Percentiles rank a stretch among this genome's conserved stretches.
These are phyloP conservation scores for Ogataea polymorpha DNA, from an alignment of 805 yeast genomes.

Conservation along the genomic window DNA sequence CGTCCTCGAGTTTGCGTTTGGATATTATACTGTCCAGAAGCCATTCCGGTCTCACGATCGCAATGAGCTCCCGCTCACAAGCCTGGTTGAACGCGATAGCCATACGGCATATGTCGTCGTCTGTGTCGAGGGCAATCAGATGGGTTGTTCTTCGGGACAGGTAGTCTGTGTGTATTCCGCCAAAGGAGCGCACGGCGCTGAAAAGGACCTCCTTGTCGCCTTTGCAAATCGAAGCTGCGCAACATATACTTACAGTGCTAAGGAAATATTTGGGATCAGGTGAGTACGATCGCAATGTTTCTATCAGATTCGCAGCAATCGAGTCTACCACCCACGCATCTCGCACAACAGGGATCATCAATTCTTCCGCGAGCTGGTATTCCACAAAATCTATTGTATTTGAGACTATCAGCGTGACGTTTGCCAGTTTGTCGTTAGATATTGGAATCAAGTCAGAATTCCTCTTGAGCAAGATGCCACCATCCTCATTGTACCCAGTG, in stretches of 20 bases:
- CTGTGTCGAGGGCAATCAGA: conserved; percentile 53
- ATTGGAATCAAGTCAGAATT: conserved; percentile 14
- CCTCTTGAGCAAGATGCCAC: conserved; percentile 14
- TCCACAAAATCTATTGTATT: conserved; percentile 50
- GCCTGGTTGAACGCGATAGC: conserved; percentile 26
- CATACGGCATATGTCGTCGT: conserved; percentile 47
- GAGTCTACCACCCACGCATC: conserved; percentile 60
- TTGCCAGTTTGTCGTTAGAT: conserved; percentile 13
- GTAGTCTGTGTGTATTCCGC: conserved; percentile 67
- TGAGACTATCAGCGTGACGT: conserved; percentile 49
- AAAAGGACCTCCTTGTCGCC: conserved; percentile 63
- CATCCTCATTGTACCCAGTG: conserved; percentile 17
- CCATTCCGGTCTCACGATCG: conserved; percentile 78
- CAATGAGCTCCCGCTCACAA: conserved; percentile 39
- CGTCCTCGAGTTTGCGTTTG: conserved; percentile 49
- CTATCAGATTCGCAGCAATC: conserved; percentile 36
- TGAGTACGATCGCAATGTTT: conserved; percentile 57
- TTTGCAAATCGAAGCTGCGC: conserved; percentile 55
- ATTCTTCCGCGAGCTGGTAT: conserved; percentile 42
- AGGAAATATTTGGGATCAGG: conserved; percentile 71
- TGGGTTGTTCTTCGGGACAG: conserved; percentile 77
- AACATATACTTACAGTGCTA: conserved; percentile 49
- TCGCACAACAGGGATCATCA: conserved; percentile 65
- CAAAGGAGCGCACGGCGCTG: conserved; percentile 67
- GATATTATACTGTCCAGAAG: conserved; percentile 63